Base-by-base conservation (phyloP, 2,329 filamentous ascomycete genomes). In the Aspergillus arachidicola region DNA sequence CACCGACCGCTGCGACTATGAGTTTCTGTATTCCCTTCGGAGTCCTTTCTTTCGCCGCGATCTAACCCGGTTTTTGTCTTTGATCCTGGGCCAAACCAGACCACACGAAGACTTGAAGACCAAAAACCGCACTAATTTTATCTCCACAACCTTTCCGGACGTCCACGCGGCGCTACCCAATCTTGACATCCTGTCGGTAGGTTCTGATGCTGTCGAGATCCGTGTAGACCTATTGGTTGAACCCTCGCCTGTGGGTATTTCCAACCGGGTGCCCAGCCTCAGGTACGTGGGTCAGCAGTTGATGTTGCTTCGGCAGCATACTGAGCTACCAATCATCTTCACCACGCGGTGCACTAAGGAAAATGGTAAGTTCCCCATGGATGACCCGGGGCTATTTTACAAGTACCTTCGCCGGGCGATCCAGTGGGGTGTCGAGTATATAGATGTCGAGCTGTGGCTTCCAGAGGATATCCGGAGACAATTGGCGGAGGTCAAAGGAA, bases 381-480 rank as follows among this genome's bases (percentile, higher is more conserved):
- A 92, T 46, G 86, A 93, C 60, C 91, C 91, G 0, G 81, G 83
- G 16, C 75, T 95, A 50, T 94, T 90, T 75, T 92, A 91, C 77
- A 84, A 89, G 63, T 94, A 95, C 72, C 84, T 96, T n/a, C 89
- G 89, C 71, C 87, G 91, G 41, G 92, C 93, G 4, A 91, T 95
- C 59, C 90, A 95, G 73, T 96, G 92, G 91, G 92, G 93, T 1
- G 90, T 93, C 63, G 92, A 96, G 76, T 96, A 96, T 74, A 90
- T 96, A 66, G 92, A 96, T 72, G 92, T 96, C 58, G 92, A 96
- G 80, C 80, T 96, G 45, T 95, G 92, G 91, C 84, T 96, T 43
- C 92, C 92, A 1, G 91, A 94, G 74, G 82, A 86, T 7, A 91
- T 96, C 61, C 84, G 92, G 66, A 83, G 83, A 66, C 84, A 82